Evolutionary conservation across 805 yeast species (phyloP), one percentile per base, ranked within the genome.

Genomic region (Saccharomycopsis selenospora): DNA sequence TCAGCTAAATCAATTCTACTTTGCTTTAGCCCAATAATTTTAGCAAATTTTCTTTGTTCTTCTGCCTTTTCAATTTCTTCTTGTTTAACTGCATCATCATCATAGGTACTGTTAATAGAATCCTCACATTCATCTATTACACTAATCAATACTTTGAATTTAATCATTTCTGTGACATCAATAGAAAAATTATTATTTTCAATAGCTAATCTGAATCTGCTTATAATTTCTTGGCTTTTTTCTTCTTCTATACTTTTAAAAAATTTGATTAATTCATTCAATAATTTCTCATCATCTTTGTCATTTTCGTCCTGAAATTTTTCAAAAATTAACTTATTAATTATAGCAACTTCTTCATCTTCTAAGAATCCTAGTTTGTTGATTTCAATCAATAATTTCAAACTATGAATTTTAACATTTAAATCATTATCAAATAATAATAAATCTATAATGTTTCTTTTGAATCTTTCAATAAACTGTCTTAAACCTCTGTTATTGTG

Each of bases 381-480:
- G 10, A 86, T 66, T 53, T 79, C 84, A 17, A 68, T 66, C 18
- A 86, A 65, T 2, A 86, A 66, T 18, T 66, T 59, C 2, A 80
- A 68, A 3, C 85, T 70, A 45, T 71, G 61, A 3, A 69, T 58
- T 56, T 80, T 75, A 1, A 83, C 85, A 36, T 69, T 69, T 11
- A 65, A 53, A 55, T 82, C 89, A 3, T 72, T 63, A 56, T 82
- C 88, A 47, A 66, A 65, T 20, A 70, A 57, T 1, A 79, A 77
- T 58, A 87, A 84, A 46, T 80, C 82, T 20, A 85, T 66, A 27
- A 88, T 62, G 57, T 87, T 80, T 3, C 65, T 63, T 55, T 80
- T 79, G 63, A 83, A 85, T 52, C 88, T 72, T 50, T 83, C 87
- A 2, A 91, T 79, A 61, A 89, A 89, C 57, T 82, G 90, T 48